A percentile compares a stretch with the other conserved stretches of the same genome.
Evolutionary conservation across 805 yeast species (phyloP).

Genomic region (Blastobotrys attinorum): DNA sequence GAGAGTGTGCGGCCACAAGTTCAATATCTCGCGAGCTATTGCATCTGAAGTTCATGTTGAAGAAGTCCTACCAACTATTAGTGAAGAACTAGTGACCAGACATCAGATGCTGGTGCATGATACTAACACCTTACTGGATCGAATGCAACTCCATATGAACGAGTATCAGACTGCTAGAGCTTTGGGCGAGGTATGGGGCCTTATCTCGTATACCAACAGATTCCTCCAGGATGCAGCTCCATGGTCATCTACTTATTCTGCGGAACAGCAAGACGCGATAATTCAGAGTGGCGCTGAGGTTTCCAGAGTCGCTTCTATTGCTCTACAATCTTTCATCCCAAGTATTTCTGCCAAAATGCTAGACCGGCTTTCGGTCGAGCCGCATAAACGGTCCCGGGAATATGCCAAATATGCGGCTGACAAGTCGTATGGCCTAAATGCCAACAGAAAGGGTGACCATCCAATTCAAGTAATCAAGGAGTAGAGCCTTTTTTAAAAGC

Average conservation of each 20-base stretch:
- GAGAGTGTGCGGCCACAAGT: constrained; percentile 66
- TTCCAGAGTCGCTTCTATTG: constrained; percentile 55
- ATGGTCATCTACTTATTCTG: constrained; percentile 46
- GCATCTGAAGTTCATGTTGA: not conserved
- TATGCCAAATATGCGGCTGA: constrained; percentile 53
- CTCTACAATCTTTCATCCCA: constrained; percentile 71
- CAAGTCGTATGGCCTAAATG: constrained; percentile 47
- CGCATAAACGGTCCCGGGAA: constrained; percentile 34
- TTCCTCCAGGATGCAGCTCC: constrained; percentile 67
- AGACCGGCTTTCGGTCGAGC: constrained; percentile 52
- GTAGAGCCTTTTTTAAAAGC: not conserved
- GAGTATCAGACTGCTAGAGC: constrained; percentile 39
- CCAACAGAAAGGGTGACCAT: constrained; percentile 43
- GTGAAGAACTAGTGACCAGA: not conserved
- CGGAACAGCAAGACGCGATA: constrained; percentile 40
- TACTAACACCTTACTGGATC: constrained; percentile 31
- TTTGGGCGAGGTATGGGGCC: constrained; percentile 49
- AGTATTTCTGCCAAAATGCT: constrained; percentile 46
- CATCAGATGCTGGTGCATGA: constrained; percentile 24
- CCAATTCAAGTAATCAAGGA: constrained; percentile 31
- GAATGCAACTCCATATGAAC: constrained; percentile 38
- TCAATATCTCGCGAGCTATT: constrained; percentile 43
- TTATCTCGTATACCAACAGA: constrained; percentile 52
- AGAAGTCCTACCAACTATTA: not conserved
- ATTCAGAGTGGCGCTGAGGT: constrained; percentile 65